These are phyloP conservation scores for Rhododendron molle DNA, from an alignment of 148 eudicot species.

Conservation along the genomic window DNA sequence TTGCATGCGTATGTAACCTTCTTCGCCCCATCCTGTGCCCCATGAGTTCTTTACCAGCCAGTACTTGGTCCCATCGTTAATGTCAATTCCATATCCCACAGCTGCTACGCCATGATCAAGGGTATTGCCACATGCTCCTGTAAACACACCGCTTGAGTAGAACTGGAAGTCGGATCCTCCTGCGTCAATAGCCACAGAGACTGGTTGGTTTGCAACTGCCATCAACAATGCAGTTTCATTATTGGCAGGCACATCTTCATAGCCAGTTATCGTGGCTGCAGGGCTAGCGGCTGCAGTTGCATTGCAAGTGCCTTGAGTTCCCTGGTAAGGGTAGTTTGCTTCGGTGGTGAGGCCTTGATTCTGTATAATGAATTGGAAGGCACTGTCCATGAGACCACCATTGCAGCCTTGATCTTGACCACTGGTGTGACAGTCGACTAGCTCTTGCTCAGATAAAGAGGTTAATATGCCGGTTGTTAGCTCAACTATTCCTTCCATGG, in stretches of 20 bases:
- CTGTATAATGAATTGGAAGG: slow-evolving; percentile 7
- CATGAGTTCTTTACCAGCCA: slow-evolving; percentile 30
- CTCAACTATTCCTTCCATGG: slow-evolving; percentile 10
- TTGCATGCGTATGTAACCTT: slow-evolving; percentile 19
- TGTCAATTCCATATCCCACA: slow-evolving; percentile 19
- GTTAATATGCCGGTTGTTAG: background rate
- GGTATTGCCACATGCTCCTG: slow-evolving; percentile 17
- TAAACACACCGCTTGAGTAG: slow-evolving; percentile 25
- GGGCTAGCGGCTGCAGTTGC: background rate
- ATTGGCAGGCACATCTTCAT: slow-evolving; percentile 21
- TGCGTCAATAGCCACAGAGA: slow-evolving; percentile 18
- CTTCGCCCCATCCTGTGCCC: slow-evolving; percentile 19
- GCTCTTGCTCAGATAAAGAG: slow-evolving; percentile 19
- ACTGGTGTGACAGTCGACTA: slow-evolving; percentile 7
- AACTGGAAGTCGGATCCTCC: slow-evolving; percentile 18
- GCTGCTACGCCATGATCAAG: slow-evolving; percentile 25
- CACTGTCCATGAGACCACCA: slow-evolving; percentile 8
- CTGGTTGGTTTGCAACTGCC: slow-evolving; percentile 20
- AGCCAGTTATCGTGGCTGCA: slow-evolving; percentile 17
- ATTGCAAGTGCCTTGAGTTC: slow-evolving; percentile 15
- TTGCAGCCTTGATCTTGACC: slow-evolving; percentile 15
- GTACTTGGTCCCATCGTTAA: slow-evolving; percentile 17
- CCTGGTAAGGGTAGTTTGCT: slow-evolving; percentile 18
- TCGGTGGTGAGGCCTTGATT: slow-evolving; percentile 20
- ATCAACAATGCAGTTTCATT: slow-evolving; percentile 20